Evolutionary conservation across 768 basidiomycete genomes (phyloP).

Genomic region (Tulasnella sp.): DNA sequence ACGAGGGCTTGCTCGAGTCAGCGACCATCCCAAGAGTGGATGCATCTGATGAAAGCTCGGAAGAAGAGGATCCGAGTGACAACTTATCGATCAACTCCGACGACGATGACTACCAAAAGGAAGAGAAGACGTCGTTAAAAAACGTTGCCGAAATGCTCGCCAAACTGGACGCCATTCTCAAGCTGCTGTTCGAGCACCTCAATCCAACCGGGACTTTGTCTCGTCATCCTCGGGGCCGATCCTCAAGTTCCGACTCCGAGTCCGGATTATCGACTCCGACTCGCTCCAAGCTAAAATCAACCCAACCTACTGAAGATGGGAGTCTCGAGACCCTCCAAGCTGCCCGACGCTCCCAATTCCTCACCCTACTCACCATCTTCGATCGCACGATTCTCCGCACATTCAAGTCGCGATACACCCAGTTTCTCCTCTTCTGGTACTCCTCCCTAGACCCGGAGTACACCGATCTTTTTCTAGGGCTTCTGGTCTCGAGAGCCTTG

Average conservation of each 20-base stretch:
- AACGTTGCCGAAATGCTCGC: conserved; percentile 72
- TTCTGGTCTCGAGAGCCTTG: conserved; percentile 85
- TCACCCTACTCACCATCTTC: conserved; percentile 83
- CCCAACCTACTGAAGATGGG: conserved; percentile 16
- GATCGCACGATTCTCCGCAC: conserved; percentile 88
- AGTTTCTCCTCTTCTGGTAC: conserved; percentile 94
- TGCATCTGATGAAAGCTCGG: conserved; percentile 34
- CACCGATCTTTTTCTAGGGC: conserved; percentile 85
- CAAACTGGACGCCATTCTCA: conserved; percentile 84
- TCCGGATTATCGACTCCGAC: conserved; percentile 18
- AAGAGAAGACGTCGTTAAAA: conserved; percentile 31
- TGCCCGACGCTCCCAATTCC: conserved; percentile 54
- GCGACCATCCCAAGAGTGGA: conserved; percentile 28
- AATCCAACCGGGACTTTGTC: conserved; percentile 25
- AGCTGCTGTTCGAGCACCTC: conserved; percentile 78
- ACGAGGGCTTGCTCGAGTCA: conserved; percentile 32
- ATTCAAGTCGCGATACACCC: conserved; percentile 94
- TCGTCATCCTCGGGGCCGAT: neutral
- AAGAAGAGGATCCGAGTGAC: conserved; percentile 43
- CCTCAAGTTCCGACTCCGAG: neutral
- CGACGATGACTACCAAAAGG: conserved; percentile 15
- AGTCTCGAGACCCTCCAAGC: conserved; percentile 27
- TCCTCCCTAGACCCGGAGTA: conserved; percentile 83
- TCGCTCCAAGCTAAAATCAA: conserved; percentile 19
- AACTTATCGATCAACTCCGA: conserved; percentile 45